Evolutionary conservation across 139 green algal species (phyloP), one percentile per base, ranked within the genome.

Genomic region (Chlamydomonas urium): DNA sequence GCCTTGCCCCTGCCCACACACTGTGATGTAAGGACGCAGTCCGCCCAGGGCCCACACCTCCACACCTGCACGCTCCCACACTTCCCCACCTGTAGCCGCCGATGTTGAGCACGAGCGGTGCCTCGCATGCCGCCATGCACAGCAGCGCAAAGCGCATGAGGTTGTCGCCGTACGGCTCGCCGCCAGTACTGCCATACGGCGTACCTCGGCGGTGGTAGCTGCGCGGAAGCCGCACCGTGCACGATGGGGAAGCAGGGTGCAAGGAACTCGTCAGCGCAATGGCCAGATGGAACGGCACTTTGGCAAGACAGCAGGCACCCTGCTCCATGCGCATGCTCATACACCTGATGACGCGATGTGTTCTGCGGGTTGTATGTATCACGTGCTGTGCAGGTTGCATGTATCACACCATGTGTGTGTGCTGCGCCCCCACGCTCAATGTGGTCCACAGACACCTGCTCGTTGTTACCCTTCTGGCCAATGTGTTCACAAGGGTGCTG

Each of bases 101-200:
- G n/a, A n/a, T n/a, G n/a, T n/a, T n/a, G n/a, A n/a, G n/a, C n/a
- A n/a, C n/a, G n/a, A n/a, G n/a, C n/a, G n/a, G n/a, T 63, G 90
- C 92, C 76, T 97, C 90, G 58, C 83, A 87, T 5, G 88, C 90
- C 0, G 90, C 92, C 74, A 93, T 65, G 72, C 67, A 87, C 42
- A 97, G 85, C 42, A 96, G 76, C 0, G 83, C 72, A 61, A 89
- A 94, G 24, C 90, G 74, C 73, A 93, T 90, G 34, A 94, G 84
- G 70, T 92, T 93, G 82, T 96, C 90, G 1, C 78, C 83, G 74
- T 92, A 95, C 0, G 75, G 75, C n/a, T n/a, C n/a, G 1, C 83
- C 82, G 50, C 78, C 2, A 28, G 65, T 58, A 50, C 88, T 82
- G 36, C 77, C 81, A 53, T 89, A 91, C 19, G 80, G 83, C 33